Evolutionary conservation across 2,329 filamentous ascomycete species (phyloP), one percentile per base, ranked within the genome.

Genomic region (Ophiostoma piceae): DNA sequence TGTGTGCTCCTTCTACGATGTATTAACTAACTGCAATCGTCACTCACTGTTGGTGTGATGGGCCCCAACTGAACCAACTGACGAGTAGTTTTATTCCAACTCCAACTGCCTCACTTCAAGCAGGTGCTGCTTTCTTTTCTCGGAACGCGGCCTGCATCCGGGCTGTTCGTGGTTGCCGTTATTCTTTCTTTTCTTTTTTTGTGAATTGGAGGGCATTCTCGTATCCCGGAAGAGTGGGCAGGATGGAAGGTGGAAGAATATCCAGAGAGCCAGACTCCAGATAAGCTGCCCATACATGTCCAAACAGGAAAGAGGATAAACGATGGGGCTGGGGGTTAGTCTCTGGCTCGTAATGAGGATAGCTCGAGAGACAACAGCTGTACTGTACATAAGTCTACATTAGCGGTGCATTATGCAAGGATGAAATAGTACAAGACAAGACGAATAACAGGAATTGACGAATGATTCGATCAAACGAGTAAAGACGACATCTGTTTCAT

Each of bases 341-440:
- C 22, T 26, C 51, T 22, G 22, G 51, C 51, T 54, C n/a, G 47
- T 51, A 19, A 7, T 22, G 14, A 3, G 47, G 32, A 32, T 12
- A 29, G 12, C 22, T 14, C 19, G 39, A 64, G 8, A 64, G 32
- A 65, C 32, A n/a, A 22, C 62, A 65, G 35, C 62, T 65, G 32
- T 39, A 39, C 62, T 12, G 32, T 65, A 32, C 60, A 37, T 37
- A 39, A 65, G 60, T 22, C 32, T 65, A 35, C 62, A 41, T 65
- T 65, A 65, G 62, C 62, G 32, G 62, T 65, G 62, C 62, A 65
- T 64, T 64, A 64, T 64, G 60, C 60, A 64, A 66, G 26, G 41
- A 54, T 26, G 26, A 54, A 64, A 64, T 66, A 11, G 60, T 47
- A 70, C 51, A 26, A 14, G n/a, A 29, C 51, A 57, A 57, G 51